phyloP scores from a whole-genome alignment of 768 basidiomycete species.

The Psilocybe azurescens region DNA sequence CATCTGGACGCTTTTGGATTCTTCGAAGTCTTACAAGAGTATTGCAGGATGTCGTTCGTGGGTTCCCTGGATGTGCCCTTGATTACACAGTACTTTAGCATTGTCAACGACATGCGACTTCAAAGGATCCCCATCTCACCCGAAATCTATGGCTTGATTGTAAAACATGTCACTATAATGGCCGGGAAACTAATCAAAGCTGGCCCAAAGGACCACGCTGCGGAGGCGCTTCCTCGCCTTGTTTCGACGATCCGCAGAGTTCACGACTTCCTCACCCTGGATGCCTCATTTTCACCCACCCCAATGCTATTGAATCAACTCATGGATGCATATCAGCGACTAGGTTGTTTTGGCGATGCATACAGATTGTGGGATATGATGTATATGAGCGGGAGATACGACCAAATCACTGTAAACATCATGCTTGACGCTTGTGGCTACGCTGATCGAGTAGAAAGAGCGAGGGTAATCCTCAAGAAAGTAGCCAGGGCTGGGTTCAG shows the following conservation, averaged over 20 bases:
- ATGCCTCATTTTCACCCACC: constrained; percentile 77
- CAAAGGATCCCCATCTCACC: constrained; percentile 62
- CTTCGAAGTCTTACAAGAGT: constrained; percentile 64
- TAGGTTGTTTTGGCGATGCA: constrained; percentile 72
- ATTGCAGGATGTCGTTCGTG: constrained; percentile 62
- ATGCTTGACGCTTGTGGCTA: constrained; percentile 86
- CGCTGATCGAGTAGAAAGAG: constrained; percentile 54
- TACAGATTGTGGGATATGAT: constrained; percentile 83
- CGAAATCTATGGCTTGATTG: constrained; percentile 70
- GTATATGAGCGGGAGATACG: constrained; percentile 59
- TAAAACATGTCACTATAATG: constrained; percentile 57
- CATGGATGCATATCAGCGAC: constrained; percentile 89
- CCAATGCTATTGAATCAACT: constrained; percentile 77
- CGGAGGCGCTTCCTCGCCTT: constrained; percentile 35
- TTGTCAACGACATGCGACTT: constrained; percentile 80
- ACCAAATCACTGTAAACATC: constrained; percentile 75
- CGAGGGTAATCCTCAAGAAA: constrained; percentile 58
- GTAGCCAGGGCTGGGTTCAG: constrained; percentile 53
- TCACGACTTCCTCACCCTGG: constrained; percentile 80
- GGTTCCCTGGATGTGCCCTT: constrained; percentile 45
- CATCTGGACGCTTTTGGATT: constrained; percentile 65
- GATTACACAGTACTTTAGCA: constrained; percentile 69
- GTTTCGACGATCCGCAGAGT: constrained; percentile 61
- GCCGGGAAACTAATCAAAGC: constrained; percentile 38
- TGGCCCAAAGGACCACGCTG: constrained; percentile 3